phyloP scores from a whole-genome alignment of 169 alveolate genomes.

The Plasmodium gaboni region DNA sequence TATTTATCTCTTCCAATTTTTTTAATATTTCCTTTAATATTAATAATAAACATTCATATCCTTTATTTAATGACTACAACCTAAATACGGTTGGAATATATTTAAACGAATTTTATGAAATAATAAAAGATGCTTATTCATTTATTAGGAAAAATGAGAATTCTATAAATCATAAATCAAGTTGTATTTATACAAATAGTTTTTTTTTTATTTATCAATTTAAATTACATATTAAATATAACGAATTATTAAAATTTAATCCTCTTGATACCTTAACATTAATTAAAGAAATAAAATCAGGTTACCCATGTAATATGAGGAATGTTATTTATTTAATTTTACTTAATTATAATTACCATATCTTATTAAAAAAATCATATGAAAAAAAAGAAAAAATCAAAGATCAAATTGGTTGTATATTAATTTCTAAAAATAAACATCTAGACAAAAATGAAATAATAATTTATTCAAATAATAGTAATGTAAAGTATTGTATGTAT shows the following conservation, averaged over 20 bases:
- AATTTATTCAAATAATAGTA: conserved; percentile 1
- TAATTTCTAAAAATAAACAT: not conserved
- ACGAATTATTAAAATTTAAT: conserved; percentile 20
- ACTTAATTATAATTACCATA: conserved; percentile 19
- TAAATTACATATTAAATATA: conserved; percentile 22
- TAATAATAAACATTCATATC: not conserved
- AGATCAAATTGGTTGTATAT: not conserved
- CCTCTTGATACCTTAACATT: conserved; percentile 19
- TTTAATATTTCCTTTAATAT: conserved; percentile 13
- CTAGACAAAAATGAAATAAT: not conserved
- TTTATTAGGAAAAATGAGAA: conserved; percentile 17
- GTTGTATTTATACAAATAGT: conserved; percentile 14
- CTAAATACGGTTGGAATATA: conserved; percentile 42
- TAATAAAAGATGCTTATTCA: conserved; percentile 45
- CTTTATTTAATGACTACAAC: not conserved
- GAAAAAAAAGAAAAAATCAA: conserved; percentile 35
- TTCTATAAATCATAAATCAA: not conserved
- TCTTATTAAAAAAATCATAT: conserved; percentile 10
- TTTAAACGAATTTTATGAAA: conserved; percentile 27
- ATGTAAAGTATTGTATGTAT: not conserved
- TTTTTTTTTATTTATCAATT: conserved; percentile 38
- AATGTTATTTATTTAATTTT: conserved; percentile 17
- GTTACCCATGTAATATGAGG: conserved; percentile 29
- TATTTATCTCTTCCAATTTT: not conserved
- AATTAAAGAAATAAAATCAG: conserved; percentile 12